Conservation (phyloP, 2,329 filamentous ascomycete genomes). For the Neofusicoccum ribis region DNA sequence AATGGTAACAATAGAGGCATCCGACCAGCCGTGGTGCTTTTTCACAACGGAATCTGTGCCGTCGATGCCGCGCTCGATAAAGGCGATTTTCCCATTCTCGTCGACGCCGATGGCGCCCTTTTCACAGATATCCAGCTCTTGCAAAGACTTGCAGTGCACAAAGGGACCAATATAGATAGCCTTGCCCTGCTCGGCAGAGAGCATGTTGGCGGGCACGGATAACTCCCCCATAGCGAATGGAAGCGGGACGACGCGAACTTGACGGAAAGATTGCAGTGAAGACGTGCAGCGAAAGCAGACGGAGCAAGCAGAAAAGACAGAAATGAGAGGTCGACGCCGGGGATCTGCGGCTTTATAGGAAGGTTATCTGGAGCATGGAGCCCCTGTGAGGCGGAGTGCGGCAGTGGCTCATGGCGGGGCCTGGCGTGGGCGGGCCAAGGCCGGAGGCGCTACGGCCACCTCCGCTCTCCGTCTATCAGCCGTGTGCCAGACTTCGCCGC, state of each 20-base stretch:
- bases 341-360: neutral
- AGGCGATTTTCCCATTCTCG: constrained; percentile 54
- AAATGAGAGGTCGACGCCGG: neutral
- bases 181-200: neutral
- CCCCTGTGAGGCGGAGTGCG: constrained; percentile 2
- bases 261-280: neutral
- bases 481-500: neutral
- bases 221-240: constrained; percentile 5
- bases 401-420: neutral
- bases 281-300: neutral
- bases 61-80: constrained; percentile 41
- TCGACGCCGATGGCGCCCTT: constrained; percentile 53
- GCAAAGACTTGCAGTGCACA: constrained; percentile 55
- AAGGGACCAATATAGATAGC: constrained; percentile 62
- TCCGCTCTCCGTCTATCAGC: constrained; percentile 16
- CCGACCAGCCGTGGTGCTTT: constrained; percentile 40
- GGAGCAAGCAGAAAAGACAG: neutral
- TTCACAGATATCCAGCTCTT: constrained; percentile 51
- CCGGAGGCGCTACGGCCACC: constrained; percentile 5
- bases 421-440: neutral
- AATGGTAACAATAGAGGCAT: constrained; percentile 38
- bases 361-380: neutral
- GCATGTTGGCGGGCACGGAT: neutral
- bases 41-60: constrained; percentile 27
- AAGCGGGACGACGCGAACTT: neutral